Evolutionary conservation across 2,329 filamentous ascomycete species (phyloP).

Genomic region (Davidsoniella virescens): DNA sequence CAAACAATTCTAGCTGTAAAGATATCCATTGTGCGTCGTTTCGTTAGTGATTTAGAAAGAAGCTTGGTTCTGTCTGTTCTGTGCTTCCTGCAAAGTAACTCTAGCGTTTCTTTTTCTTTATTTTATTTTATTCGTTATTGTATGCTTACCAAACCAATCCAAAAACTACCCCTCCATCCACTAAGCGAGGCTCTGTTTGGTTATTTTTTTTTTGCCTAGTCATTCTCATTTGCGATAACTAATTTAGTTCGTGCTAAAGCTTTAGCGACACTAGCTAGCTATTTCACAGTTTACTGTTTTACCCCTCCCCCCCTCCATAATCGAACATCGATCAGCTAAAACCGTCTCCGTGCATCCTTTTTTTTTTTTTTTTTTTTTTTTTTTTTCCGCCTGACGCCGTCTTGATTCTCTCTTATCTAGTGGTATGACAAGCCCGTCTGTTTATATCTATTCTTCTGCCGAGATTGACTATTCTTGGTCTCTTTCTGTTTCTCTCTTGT

Average conservation of each 20-base stretch:
- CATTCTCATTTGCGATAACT: background rate
- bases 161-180: background rate
- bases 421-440: background rate
- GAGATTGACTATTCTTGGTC: background rate
- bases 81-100: background rate
- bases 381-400: no score
- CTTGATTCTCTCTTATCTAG: background rate
- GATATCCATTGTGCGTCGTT: no score
- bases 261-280: no score
- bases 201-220: background rate
- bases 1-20: no score
- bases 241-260: no score
- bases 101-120: background rate
- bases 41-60: background rate
- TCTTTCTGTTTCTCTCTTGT: background rate
- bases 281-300: no score
- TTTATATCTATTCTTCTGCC: background rate
- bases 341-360: no score
- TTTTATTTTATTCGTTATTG: background rate
- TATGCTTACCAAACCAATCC: background rate
- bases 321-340: no score
- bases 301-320: no score
- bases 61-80: background rate
- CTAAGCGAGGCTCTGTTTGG: conserved; percentile 4
- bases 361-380: no score